Base-by-base conservation (phyloP, 106 monocot species). In the Apostasia shenzhenica region DNA sequence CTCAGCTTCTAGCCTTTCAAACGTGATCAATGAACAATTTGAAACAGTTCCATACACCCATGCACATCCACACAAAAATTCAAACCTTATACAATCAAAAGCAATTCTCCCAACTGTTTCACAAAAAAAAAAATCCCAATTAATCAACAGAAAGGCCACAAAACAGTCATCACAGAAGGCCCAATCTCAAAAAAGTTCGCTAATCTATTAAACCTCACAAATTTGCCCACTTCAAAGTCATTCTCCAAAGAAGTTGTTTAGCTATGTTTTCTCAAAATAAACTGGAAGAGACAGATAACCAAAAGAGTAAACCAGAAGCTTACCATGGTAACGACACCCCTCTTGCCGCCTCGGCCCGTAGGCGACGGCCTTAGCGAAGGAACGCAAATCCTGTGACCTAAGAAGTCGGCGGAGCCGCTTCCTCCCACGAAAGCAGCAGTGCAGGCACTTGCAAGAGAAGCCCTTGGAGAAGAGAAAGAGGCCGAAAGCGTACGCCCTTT, bases 321-420 rank as follows among this genome's bases (percentile, higher is more conserved):
- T 81, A 91, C 90, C 90, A 91, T 91, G 45, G 90, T 91, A 61
- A 91, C 83, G 65, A 84, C 90, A 2, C 86, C 85, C 52, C 81
- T 75, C 62, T 81, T 90, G 42, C 73, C 78, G 3, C 76, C 54
- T 71, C 72, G 73, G 5, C 83, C 79, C 39, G 70, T 11, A 2
- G 58, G 3, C 2, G 61, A 54, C 38, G 59, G 72, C 8, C 50
- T 47, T 46, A 83, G 54, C 2, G 72, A 77, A 1, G 81, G 77
- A 4, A 70, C 1, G n/a, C 74, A 37, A 53, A 86, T 10, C 68
- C 66, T 81, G 56, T 74, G 81, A 38, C 91, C 91, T 39, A 53
- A 49, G 72, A 86, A 70, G 1, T 79, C 81, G 40, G 72, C 73
- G 58, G 60, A 59, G 54, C 63, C 74, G 69, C 78, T 77, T 5